Evolutionary conservation across 257 asterid species (phyloP), one percentile per base, ranked within the genome.

Genomic region (Scutellaria barbata): DNA sequence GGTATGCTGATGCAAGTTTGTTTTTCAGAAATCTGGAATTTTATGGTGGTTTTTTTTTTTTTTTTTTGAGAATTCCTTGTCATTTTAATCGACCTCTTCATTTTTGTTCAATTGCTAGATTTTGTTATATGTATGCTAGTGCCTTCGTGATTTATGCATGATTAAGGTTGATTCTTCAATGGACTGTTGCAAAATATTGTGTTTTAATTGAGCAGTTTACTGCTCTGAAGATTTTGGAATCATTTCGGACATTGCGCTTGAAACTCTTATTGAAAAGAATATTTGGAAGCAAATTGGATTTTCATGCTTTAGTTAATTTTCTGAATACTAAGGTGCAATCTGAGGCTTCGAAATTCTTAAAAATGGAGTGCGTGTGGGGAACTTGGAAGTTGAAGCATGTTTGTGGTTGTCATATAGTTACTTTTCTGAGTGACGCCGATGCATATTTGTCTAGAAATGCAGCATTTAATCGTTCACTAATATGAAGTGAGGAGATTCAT

Each of bases 101-200:
- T 16, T 5, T 61, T 1, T 61, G 22, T 17, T 6, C 37, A 8
- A 45, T 40, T 39, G 30, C 8, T 60, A 30, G 66, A 60, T 60
- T 60, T 39, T 16, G 33, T 14, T 8, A 61, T 61, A 39, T 61
- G 66, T 61, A 7, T 59, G 13, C 35, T 48, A 3, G 39, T 12
- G 50, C 66, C 66, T 61, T 61, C 35, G 65, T 12, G 48, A 40
- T 61, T 40, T 20, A 61, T 61, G 67, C 37, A 61, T 16, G 51
- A 10, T 39, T 39, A 10, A 61, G 67, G 35, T 40, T 41, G 51
- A 9, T 61, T 61, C 30, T 40, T 61, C 67, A 14, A 37, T 61
- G 18, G 22, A 10, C 40, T 61, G 13, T 60, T 60, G n/a, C 50
- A 40, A 10, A 39, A 8, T 3, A 3, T 60, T 60, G 5, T 40